Percentiles rank a stretch among this genome's conserved stretches.
Evolutionary conservation across 2,329 filamentous ascomycete species (phyloP).

Genomic region (Ascocoryne sarcoides): DNA sequence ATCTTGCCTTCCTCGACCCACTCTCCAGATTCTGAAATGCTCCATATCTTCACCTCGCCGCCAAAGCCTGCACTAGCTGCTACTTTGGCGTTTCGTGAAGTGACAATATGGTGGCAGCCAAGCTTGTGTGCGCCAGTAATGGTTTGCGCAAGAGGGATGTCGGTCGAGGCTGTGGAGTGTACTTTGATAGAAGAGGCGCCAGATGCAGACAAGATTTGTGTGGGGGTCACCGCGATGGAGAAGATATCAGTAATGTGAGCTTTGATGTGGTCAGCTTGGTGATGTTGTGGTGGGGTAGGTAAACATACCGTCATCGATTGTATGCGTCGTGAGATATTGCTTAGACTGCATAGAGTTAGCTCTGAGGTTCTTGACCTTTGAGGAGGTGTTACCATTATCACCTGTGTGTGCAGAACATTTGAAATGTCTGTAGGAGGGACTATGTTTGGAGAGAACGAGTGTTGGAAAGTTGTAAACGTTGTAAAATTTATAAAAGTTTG

Average conservation of each 20-base stretch:
- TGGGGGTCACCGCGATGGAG: conserved; percentile 66
- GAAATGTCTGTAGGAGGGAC: neutral
- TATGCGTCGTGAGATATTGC: conserved; percentile 92
- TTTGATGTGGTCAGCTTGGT: conserved; percentile 32
- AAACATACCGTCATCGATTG: conserved; percentile 69
- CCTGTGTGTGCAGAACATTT: conserved; percentile 10
- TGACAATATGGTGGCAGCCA: conserved; percentile 83
- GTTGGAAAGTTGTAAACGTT: no score
- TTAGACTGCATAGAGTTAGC: conserved; percentile 66
- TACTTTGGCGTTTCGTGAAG: conserved; percentile 57
- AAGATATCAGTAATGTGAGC: conserved; percentile 82
- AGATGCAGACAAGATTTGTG: conserved; percentile 70
- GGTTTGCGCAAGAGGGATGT: conserved; percentile 71
- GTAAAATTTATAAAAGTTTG: no score
- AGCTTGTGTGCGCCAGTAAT: conserved; percentile 74
- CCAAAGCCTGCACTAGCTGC: conserved; percentile 84
- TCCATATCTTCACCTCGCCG: conserved; percentile 82
- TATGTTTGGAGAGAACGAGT: no score
- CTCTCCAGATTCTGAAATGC: conserved; percentile 47
- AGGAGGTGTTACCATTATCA: conserved; percentile 24
- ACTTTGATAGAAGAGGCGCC: conserved; percentile 76
- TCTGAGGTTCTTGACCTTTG: no score
- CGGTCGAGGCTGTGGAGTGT: conserved; percentile 61
- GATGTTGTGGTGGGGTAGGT: conserved; percentile 12
- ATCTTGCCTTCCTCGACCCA: conserved; percentile 44